phyloP scores from a whole-genome alignment of 139 green algal species.

The Picochlorum sp. region DNA sequence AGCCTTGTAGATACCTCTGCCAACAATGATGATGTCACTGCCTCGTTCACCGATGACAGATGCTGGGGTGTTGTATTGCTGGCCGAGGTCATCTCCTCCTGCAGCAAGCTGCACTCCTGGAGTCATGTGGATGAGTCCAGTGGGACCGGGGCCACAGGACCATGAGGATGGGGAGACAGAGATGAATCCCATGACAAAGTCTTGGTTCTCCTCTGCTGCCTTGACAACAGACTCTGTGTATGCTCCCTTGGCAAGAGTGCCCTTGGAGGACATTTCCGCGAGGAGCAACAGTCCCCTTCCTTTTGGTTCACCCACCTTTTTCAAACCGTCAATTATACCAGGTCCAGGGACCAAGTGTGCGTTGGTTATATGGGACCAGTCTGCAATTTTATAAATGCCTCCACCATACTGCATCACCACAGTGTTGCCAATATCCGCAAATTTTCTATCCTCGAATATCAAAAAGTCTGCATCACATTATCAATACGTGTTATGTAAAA shows the following conservation, averaged over 20 bases:
- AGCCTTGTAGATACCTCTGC: constrained; percentile 53
- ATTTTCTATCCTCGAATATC: constrained; percentile 99
- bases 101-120: constrained; percentile 87
- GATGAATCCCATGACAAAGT: constrained; percentile 99
- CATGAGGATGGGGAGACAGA: constrained; percentile 77
- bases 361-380: constrained; percentile 97
- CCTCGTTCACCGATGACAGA: constrained; percentile 71
- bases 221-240: constrained; percentile 83
- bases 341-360: constrained; percentile 89
- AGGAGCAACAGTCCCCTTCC: constrained; percentile 69
- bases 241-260: constrained; percentile 72
- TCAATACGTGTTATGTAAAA: too few relatives aligned
- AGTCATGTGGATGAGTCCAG: constrained; percentile 96
- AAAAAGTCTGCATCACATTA: constrained; percentile 73
- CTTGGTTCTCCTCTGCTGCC: constrained; percentile 65
- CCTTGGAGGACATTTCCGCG: constrained; percentile 93
- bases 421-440: constrained; percentile 99
- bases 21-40: constrained; percentile 98
- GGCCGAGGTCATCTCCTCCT: constrained; percentile 86
- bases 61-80: constrained; percentile 97
- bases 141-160: constrained; percentile 39
- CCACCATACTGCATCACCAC: constrained; percentile 81
- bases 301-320: constrained; percentile 37
- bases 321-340: constrained; percentile 96
- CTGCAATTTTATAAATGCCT: constrained; percentile 85